A percentile compares a stretch with the other conserved stretches of the same genome.
Evolutionary conservation across 441 rosid genomes (phyloP).

Genomic region (Omphalea diandra): DNA sequence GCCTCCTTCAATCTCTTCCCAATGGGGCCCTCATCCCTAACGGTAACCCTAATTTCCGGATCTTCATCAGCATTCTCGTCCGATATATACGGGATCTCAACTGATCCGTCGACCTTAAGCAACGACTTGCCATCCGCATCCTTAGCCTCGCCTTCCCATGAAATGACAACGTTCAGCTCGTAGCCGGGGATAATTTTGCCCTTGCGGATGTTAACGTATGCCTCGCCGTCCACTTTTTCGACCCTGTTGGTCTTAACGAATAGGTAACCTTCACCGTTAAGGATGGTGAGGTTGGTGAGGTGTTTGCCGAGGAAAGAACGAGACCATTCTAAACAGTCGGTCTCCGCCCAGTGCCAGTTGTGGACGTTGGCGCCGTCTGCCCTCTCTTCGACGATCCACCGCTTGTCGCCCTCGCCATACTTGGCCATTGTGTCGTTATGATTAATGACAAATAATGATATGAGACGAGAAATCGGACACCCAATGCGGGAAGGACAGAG

Average conservation of each 20-base stretch:
- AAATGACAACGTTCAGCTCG: constrained; percentile 57
- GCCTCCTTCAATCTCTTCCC: constrained; percentile 84
- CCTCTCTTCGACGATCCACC: constrained; percentile 97
- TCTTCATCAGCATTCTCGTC: constrained; percentile 97
- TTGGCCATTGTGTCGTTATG: too few species aligned
- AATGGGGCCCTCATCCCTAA: constrained; percentile 71
- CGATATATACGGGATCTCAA: constrained; percentile 85
- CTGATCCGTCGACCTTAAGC: constrained; percentile 65
- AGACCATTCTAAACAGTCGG: constrained; percentile 88
- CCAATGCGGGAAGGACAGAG: background rate
- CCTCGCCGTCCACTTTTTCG: constrained; percentile 85
- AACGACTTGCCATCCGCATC: constrained; percentile 63
- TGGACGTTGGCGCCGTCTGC: constrained; percentile 96
- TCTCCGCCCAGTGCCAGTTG: constrained; percentile 99
- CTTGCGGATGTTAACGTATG: constrained; percentile 84
- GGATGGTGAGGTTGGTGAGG: constrained; percentile 49
- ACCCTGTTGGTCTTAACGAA: constrained; percentile 51
- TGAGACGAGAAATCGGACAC: background rate
- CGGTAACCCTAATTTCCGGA: constrained; percentile 67
- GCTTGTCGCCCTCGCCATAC: constrained; percentile 93
- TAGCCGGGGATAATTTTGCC: constrained; percentile 96
- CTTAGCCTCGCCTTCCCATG: constrained; percentile 89
- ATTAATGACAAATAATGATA: too few species aligned
- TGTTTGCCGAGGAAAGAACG: constrained; percentile 51
- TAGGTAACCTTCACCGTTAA: constrained; percentile 67